Evolutionary conservation across 768 basidiomycete species (phyloP).

Genomic region (Leucosporidium scottii): DNA sequence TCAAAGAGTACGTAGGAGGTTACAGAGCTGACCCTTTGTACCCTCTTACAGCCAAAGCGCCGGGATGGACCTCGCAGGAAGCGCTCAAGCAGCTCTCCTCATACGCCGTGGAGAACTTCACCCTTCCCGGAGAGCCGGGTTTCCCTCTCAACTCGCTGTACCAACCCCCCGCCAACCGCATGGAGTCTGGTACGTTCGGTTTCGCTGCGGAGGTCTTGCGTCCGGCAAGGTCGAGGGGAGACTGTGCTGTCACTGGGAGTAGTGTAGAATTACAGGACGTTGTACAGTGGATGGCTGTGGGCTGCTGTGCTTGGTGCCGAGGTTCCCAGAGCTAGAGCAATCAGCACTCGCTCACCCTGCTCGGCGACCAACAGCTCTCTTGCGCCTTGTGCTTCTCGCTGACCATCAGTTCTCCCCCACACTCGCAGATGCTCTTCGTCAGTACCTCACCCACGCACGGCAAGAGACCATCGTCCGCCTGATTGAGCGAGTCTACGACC

Average conservation of each 20-base stretch:
- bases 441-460: conserved; percentile 84
- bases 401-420: too few species aligned
- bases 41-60: conserved; percentile 8
- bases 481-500: conserved; percentile 72
- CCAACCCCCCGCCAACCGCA: conserved; percentile 63
- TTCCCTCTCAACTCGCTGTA: conserved; percentile 92
- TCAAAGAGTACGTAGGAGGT: too few species aligned
- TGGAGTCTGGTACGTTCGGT: conserved; percentile 63
- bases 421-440: conserved; percentile 68
- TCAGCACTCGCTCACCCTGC: too few species aligned
- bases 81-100: conserved; percentile 84
- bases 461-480: conserved; percentile 84
- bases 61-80: conserved; percentile 58
- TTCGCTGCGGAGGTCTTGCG: conserved; percentile 4
- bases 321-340: too few species aligned
- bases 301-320: too few species aligned
- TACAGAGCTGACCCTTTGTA: neutral
- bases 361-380: neutral
- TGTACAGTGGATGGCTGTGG: too few species aligned
- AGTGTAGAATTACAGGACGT: too few species aligned
- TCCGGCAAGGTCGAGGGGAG: too few species aligned
- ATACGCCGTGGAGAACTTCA: conserved; percentile 83
- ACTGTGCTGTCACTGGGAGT: too few species aligned
- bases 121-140: conserved; percentile 90
- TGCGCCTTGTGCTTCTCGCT: neutral